phyloP scores from a whole-genome alignment of 352 stramenopile species.

The Peronospora farinosa region DNA sequence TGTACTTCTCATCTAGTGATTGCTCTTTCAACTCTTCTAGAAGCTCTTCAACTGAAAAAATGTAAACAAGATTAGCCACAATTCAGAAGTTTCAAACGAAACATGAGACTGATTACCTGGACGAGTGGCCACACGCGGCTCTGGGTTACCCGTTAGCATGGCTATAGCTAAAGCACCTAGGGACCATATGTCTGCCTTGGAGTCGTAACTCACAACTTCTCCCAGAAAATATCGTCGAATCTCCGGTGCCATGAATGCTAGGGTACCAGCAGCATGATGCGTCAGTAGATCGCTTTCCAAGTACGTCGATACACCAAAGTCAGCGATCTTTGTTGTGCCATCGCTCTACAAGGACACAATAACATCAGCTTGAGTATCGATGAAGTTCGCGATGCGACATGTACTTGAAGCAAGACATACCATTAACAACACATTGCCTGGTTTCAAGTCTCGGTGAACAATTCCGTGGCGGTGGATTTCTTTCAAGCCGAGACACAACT shows the following conservation, averaged over 20 bases:
- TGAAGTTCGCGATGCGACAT: not conserved
- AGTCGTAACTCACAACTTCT: slow-evolving; percentile 62
- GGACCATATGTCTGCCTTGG: slow-evolving; percentile 71
- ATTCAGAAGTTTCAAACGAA: not conserved
- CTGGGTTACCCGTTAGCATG: slow-evolving; percentile 57
- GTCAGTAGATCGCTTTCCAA: slow-evolving; percentile 68
- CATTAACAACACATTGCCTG: slow-evolving; percentile 66
- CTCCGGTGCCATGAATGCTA: slow-evolving; percentile 79
- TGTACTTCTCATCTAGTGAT: slow-evolving; percentile 29
- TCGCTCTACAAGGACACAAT: slow-evolving; percentile 36
- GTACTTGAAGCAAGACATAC: slow-evolving; percentile 22
- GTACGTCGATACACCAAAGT: slow-evolving; percentile 80
- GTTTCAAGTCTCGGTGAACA: slow-evolving; percentile 75
- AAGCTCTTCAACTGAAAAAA: slow-evolving; percentile 48
- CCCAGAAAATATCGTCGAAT: slow-evolving; percentile 68
- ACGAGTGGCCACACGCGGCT: slow-evolving; percentile 62
- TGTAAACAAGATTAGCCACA: slow-evolving; percentile 1
- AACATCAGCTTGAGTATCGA: slow-evolving; percentile 1
- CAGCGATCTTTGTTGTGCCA: slow-evolving; percentile 62
- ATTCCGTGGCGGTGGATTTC: slow-evolving; percentile 65
- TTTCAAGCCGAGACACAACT: slow-evolving; percentile 58
- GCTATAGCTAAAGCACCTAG: slow-evolving; percentile 65
- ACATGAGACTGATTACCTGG: slow-evolving; percentile 30
- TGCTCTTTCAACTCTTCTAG: slow-evolving; percentile 36
- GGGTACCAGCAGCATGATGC: slow-evolving; percentile 63